Base-by-base conservation (phyloP, 805 yeast species). In the Komagataella ulmi region DNA sequence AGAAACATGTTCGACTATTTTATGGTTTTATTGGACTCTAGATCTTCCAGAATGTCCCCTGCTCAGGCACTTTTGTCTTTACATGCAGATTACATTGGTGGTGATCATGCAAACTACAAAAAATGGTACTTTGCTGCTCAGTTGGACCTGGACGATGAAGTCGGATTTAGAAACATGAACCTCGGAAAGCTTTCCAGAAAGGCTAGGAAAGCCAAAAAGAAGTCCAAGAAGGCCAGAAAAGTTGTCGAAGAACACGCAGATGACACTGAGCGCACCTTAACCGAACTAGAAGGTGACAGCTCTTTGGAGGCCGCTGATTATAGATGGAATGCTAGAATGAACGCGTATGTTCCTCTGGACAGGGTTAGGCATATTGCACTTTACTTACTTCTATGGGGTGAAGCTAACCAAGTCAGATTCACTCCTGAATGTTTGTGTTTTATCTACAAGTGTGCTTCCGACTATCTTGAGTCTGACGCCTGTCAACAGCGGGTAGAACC, bases 341-440 rank as follows among this genome's bases (percentile, higher is more conserved):
- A 84, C 62, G 65, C 73, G 30, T 71, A 84, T 60, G 62, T 82
- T 49, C 88, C 93, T n/a, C 69, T 84, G 52, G 91, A 85, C 65
- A 78, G 85, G 68, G 90, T 85, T 51, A 80, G 90, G 69, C 89
- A 85, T 57, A 69, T 86, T 59, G 83, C 90, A 12, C 71, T 86
- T 55, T 86, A 85, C 69, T 71, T 86, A 55, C 72, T 86, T 60
- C 69, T 84, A 59, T 86, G 95, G 95, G 95, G 95, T 73, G 95
- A 86, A 72, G 90, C 93, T 43, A 86, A 86, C 69, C 93, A 86
- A 73, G 95, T 91, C 54, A 85, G 99, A 70, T 93, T 93, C 73
- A 85, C 93, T 52, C 78, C 85, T 6, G 97, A 89, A 75, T 77
- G 85, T 71, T 72, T 93, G 56, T 88, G 97, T 78, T 93, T 86